Base-by-base conservation (phyloP, 2,329 filamentous ascomycete genomes). In the Ceratocystis eucalypticola region DNA sequence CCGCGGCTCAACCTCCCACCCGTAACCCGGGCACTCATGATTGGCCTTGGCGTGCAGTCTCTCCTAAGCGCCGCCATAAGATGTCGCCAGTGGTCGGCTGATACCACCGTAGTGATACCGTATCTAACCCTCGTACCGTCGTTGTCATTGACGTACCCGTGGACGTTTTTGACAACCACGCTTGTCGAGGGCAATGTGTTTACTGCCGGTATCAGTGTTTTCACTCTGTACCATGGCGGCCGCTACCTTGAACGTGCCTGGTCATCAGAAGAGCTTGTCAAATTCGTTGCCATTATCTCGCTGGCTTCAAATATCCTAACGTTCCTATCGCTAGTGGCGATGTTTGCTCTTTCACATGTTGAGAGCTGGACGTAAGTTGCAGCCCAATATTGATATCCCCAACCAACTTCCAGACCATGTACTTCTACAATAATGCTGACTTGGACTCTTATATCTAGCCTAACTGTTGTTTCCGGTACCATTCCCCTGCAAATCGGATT, bases 221-320 rank as follows among this genome's bases (percentile, higher is more conserved):
- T 87, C 55, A 92, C 92, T 0, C 77, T 97, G 65, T 96, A 92
- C 76, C 90, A 96, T 78, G 93, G 93, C 66, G 94, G 94, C 8
- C 86, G 91, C 71, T 99, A 99, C 75, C 84, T 99, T 25, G 94
- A 99, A 81, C 83, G 94, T 72, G 93, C 94, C 44, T 99, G 93
- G 94, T 92, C 91, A 41, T 93, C 90, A 30, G 84, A 83, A 67
- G 93, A 97, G 75, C 90, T 96, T 74, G 90, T 86, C 72, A 96
- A 96, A 76, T 96, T 96, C 75, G 80, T 96, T 61, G 78, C 89
- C 17, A 81, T 96, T 70, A 83, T 88, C 62, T 81, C 89, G 15
- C 75, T 96, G 72, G 80, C 96, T 66, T 91, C 94, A 44, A 97
- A 96, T 75, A 70, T 88, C 20, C 72, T 91, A 68, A 85, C 85